These are phyloP conservation scores for Parietaria judaica DNA, from an alignment of 306 rosid genomes.

Conservation along the genomic window DNA sequence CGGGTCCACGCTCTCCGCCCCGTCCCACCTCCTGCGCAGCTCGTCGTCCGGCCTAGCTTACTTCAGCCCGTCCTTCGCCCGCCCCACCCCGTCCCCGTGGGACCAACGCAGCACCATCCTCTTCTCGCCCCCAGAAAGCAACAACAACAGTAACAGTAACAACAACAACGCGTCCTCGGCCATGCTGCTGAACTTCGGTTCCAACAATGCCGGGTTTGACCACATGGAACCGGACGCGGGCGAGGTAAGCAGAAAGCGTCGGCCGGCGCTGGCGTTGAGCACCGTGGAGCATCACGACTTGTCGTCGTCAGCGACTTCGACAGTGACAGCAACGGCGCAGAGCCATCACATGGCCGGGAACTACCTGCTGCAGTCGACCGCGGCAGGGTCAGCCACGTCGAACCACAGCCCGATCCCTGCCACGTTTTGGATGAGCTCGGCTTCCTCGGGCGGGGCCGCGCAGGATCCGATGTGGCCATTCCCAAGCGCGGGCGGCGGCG, in stretches of 20 bases:
- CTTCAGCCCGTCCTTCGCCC: conserved; percentile 14
- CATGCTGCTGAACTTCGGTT: conserved; percentile 25
- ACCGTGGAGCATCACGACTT: conserved; percentile 33
- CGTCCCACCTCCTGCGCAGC: conserved; percentile 62
- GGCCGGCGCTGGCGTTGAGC: conserved; percentile 29
- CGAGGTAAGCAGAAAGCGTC: conserved; percentile 45
- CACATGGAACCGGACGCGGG: conserved; percentile 19
- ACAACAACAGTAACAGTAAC: neutral
- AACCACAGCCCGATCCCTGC: conserved; percentile 54
- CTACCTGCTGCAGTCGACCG: conserved; percentile 57
- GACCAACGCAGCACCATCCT: conserved; percentile 36
- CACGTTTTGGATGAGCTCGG: conserved; percentile 48
- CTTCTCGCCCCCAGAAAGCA: conserved; percentile 27
- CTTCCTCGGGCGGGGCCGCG: neutral
- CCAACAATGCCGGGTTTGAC: conserved; percentile 24
- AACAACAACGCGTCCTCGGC: neutral
- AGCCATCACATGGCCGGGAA: conserved; percentile 27
- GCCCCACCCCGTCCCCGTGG: conserved; percentile 39
- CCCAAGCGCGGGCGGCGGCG: conserved; percentile 21
- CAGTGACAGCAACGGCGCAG: conserved; percentile 6
- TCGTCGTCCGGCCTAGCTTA: conserved; percentile 45
- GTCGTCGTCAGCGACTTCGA: conserved; percentile 19
- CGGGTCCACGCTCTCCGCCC: conserved; percentile 76
- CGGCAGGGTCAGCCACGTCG: conserved; percentile 56
- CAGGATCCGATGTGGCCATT: conserved; percentile 43